Evolutionary conservation across 1,284 basidiomycete species (phyloP).

Genomic region (Xerocomus minutiporus): DNA sequence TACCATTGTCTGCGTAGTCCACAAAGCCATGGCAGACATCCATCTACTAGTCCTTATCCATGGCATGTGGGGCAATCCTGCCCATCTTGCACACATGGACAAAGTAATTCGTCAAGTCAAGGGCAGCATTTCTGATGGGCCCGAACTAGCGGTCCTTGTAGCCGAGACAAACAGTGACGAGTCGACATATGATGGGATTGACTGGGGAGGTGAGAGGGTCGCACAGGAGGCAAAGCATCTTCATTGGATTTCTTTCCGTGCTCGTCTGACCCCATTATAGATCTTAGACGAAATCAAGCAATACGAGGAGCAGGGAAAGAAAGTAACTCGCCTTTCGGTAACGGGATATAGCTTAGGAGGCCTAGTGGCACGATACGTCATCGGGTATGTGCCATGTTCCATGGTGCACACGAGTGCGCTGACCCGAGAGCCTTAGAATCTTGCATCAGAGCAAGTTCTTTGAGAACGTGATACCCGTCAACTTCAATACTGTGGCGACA

Average conservation of each 20-base stretch:
- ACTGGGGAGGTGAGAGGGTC: slow-evolving; percentile 69
- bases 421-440: slow-evolving; percentile 37
- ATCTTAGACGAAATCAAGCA: slow-evolving; percentile 48
- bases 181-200: slow-evolving; percentile 70
- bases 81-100: slow-evolving; percentile 45
- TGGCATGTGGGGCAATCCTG: slow-evolving; percentile 81
- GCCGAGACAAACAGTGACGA: slow-evolving; percentile 51
- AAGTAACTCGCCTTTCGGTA: slow-evolving; percentile 64
- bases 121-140: slow-evolving; percentile 11
- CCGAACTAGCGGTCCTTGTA: slow-evolving; percentile 47
- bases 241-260: background rate
- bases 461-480: slow-evolving; percentile 59
- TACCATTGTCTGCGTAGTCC: background rate
- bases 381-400: slow-evolving; percentile 48
- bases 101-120: slow-evolving; percentile 42
- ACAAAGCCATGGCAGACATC: slow-evolving; percentile 26
- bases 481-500: slow-evolving; percentile 81
- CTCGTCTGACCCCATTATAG: slow-evolving; percentile 32
- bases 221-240: slow-evolving; percentile 52
- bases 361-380: slow-evolving; percentile 70
- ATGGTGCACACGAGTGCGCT: background rate
- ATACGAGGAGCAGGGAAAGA: slow-evolving; percentile 49
- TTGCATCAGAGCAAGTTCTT: slow-evolving; percentile 71
- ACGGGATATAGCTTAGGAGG: slow-evolving; percentile 83
- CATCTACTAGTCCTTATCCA: slow-evolving; percentile 74